These are phyloP conservation scores for Cytospora mali DNA, from an alignment of 2,329 filamentous ascomycete genomes.

Conservation along the genomic window DNA sequence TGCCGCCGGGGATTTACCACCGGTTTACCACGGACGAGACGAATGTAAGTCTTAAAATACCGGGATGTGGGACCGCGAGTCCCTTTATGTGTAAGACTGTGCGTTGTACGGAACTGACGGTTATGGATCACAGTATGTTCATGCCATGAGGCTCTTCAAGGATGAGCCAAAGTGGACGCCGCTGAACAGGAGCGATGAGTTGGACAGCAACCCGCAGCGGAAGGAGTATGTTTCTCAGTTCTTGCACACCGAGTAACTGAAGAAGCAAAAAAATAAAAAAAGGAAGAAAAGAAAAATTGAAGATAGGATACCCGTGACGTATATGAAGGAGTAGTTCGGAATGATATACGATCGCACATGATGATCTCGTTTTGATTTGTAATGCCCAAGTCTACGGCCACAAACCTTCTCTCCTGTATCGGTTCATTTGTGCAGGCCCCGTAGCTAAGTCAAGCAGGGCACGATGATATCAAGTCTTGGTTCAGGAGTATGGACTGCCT, in stretches of 20 bases:
- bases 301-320: neutral
- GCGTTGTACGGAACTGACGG: constrained; percentile 10
- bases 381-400: neutral
- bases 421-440: neutral
- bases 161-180: constrained; percentile 99
- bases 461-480: neutral
- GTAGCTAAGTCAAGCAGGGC: neutral
- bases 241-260: constrained; percentile 33
- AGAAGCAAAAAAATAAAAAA: neutral
- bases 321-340: neutral
- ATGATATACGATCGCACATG: neutral
- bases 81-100: neutral
- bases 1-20: constrained; percentile 95
- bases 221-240: constrained; percentile 71
- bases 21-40: constrained; percentile 91
- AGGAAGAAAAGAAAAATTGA: too few relatives aligned
- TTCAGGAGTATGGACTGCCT: neutral
- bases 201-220: constrained; percentile 78
- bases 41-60: constrained; percentile 65
- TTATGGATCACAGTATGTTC: constrained; percentile 69
- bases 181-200: constrained; percentile 75
- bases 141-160: constrained; percentile 96
- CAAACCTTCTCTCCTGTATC: neutral
- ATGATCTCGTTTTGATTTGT: neutral
- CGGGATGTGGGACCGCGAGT: neutral